Conservation (phyloP, 2,329 filamentous ascomycete genomes). For the Ophiostoma fasciatum region DNA sequence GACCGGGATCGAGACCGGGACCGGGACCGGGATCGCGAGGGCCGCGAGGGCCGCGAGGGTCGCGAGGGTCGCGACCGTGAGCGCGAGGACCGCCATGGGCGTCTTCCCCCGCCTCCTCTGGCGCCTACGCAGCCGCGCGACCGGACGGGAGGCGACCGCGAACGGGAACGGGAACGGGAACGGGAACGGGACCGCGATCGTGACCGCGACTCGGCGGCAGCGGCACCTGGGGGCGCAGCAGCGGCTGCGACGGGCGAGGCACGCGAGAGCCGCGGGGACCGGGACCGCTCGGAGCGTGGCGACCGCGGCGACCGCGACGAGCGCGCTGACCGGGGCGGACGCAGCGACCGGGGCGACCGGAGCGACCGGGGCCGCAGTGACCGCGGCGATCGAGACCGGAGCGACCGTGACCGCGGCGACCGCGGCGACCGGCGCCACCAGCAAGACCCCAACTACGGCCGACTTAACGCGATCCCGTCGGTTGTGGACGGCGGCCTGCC, state of each 20-base stretch:
- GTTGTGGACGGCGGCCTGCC: conserved; percentile 27
- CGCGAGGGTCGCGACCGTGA: background rate
- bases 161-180: no score
- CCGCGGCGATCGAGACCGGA: conserved; percentile 11
- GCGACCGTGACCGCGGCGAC: background rate
- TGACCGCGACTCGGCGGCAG: no score
- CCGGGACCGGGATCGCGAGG: background rate
- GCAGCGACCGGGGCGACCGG: background rate
- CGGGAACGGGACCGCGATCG: no score
- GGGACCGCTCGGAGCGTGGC: conserved; percentile 13
- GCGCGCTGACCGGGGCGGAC: conserved; percentile 13
- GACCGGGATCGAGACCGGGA: conserved; percentile 22
- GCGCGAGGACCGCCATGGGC: no score
- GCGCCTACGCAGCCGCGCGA: no score
- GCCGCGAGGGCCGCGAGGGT: background rate
- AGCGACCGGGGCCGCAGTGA: conserved; percentile 8
- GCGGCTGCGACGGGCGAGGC: no score
- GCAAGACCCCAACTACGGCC: conserved; percentile 48
- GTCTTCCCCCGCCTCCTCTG: no score
- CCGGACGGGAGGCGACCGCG: conserved; percentile 6
- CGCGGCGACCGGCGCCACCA: conserved; percentile 19
- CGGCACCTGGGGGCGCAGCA: no score
- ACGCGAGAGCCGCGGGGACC: no score
- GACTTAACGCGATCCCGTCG: conserved; percentile 38
- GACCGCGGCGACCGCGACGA: conserved; percentile 19